These are phyloP conservation scores for Citrullus colocynthis DNA, from an alignment of 306 rosid genomes.

Conservation along the genomic window DNA sequence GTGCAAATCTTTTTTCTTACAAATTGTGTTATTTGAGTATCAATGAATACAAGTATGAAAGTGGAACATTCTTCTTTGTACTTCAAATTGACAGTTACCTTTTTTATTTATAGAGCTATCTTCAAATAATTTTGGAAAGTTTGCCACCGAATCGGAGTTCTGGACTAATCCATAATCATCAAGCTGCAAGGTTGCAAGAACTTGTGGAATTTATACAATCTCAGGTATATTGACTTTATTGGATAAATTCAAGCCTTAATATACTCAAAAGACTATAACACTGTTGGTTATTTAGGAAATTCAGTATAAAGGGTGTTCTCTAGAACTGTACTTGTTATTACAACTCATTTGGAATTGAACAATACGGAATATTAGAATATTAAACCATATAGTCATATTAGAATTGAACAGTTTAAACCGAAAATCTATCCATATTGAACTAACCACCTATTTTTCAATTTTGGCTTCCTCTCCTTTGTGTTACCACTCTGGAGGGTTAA, in stretches of 20 bases:
- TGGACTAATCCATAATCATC: conserved; percentile 67
- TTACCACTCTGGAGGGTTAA: background rate
- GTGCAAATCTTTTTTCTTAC: background rate
- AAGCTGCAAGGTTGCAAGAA: conserved; percentile 83
- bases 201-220: conserved; percentile 87
- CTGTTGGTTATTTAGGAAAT: background rate
- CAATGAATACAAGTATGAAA: background rate
- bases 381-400: too few species aligned
- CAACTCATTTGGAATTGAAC: background rate
- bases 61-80: background rate
- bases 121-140: conserved; percentile 80
- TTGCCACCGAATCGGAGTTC: conserved; percentile 55
- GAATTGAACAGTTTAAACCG: too few species aligned
- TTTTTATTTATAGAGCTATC: conserved; percentile 63
- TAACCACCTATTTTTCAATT: background rate
- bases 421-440: background rate
- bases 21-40: background rate
- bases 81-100: conserved; percentile 9
- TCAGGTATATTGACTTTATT: conserved; percentile 42
- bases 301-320: background rate
- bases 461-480: background rate
- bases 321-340: background rate
- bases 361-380: too few species aligned
- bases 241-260: background rate
- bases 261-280: background rate